Evolutionary conservation across 371 early-diverging fungal species (phyloP), one percentile per base, ranked within the genome.

Genomic region (Mucor irregularis): DNA sequence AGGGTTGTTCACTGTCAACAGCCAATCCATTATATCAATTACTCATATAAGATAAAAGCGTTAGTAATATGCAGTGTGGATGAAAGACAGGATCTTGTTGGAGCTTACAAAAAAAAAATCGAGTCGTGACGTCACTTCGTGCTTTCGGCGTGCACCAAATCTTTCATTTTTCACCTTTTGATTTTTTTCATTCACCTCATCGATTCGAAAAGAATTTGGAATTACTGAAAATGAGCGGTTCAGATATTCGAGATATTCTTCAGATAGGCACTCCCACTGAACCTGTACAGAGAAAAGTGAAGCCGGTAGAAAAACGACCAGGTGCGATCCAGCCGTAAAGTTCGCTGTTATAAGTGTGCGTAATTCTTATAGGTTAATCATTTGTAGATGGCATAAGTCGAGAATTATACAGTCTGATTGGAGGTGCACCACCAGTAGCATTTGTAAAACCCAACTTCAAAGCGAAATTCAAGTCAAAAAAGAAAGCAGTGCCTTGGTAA

Each of bases 231-330:
- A 78, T 79, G 66, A 82, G 80, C 52, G 77, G 84, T 50, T 82
- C 74, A 53, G 88, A 87, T 55, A 76, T 87, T 55, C 81, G 86
- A 21, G 88, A 87, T 58, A 87, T 87, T 58, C 65, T 87, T 37
- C 80, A 83, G 53, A 59, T 87, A 39, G 61, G 60, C 7, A 68
- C 75, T 58, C 64, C 83, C 24, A 38, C 74, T 13, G 81, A 76
- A 53, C 66, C 66, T 2, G 24, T 30, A 7, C 59, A 47, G 38
- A 64, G 57, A 51, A 60, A 68, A 55, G 25, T 64, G 42, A 74
- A 68, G 46, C 61, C 71, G 1, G 42, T 64, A 19, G 79, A 83
- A 56, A 73, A 80, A 60, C 74, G 85, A 61, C 81, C 83, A 51
- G 80, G 80, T 75, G 64, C 49, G 14, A 14, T n/a, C n/a, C n/a